Evolutionary conservation across 2,329 filamentous ascomycete genomes (phyloP), one percentile per base, ranked within the genome.

Genomic region (Trichoderma sp.): DNA sequence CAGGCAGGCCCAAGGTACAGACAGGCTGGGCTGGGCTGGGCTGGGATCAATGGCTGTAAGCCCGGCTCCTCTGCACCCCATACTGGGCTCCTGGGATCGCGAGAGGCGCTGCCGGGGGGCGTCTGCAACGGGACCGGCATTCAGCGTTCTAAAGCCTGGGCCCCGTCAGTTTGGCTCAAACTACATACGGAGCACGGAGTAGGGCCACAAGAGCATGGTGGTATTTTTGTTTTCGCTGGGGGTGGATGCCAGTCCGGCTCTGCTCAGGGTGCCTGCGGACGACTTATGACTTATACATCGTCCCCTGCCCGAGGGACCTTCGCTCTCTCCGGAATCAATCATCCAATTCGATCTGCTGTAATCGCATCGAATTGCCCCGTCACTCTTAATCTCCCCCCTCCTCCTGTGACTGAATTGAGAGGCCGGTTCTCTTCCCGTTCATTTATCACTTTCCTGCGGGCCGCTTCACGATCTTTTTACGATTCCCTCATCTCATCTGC

Each of bases 201-300:
- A 61, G 68, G 84, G 47, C 66, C 66, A 53, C 56, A 61, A 62
- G 47, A 62, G 53, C 57, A 70, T 70, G 66, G 66, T 70, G 66
- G 66, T 62, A 72, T 72, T 60, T 71, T 60, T 60, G 57, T 60
- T 60, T 32, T 57, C n/a, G 69, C 51, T 58, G 60, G 60, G 69
- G 61, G 69, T 51, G 69, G 51, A 26, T 57, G 43, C 51, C 47
- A 65, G 56, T 64, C 26, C 26, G 70, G 63, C 53, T 60, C 15
- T 68, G 63, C 51, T 69, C 64, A 62, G 53, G 64, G 70, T 43
- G 63, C 64, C 53, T 62, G 64, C 57, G 28, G 34, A 65, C 57
- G 70, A 61, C 70, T 68, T 72, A 69, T 72, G 70, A 61, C 70
- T 68, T 72, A 69, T 72, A 69, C 70, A 69, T 53, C 63, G 34